Evolutionary conservation across 768 basidiomycete species (phyloP).

Genomic region (Chalciporus piperatus): DNA sequence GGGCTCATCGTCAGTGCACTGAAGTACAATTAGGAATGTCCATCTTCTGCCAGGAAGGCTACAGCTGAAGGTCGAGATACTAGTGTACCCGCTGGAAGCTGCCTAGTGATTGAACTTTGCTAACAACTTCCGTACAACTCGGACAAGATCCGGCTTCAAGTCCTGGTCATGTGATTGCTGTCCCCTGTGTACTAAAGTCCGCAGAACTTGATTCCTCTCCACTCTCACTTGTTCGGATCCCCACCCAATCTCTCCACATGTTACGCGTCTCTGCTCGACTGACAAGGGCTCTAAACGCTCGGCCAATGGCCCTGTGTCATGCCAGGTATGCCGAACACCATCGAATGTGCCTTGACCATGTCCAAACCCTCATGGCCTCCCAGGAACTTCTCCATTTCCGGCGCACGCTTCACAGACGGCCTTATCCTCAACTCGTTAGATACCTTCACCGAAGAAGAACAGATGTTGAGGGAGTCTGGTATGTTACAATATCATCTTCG

Average conservation of each 20-base stretch:
- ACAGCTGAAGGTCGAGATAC: too few relatives aligned
- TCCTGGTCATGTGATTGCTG: conserved; percentile 29
- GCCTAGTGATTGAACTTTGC: too few relatives aligned
- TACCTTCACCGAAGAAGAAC: conserved; percentile 90
- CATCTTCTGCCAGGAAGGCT: too few relatives aligned
- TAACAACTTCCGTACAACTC: too few relatives aligned
- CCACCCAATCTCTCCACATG: conserved; percentile 13
- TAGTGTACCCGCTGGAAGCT: too few relatives aligned
- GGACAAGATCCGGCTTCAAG: background rate
- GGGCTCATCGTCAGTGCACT: too few relatives aligned
- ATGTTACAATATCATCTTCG: conserved; percentile 18
- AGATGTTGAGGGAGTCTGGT: conserved; percentile 92
- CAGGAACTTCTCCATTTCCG: conserved; percentile 28
- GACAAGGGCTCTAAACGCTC: conserved; percentile 7
- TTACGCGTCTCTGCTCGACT: conserved; percentile 23
- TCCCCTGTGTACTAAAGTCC: conserved; percentile 6
- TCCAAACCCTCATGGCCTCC: background rate
- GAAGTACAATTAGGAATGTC: too few relatives aligned
- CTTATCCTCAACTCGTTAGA: conserved; percentile 60
- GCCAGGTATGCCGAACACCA: conserved; percentile 14
- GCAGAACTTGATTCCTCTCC: background rate
- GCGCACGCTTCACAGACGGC: conserved; percentile 25
- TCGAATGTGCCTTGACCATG: background rate
- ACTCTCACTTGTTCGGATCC: background rate
- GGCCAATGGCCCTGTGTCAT: background rate